Base-by-base conservation (phyloP, 2,329 filamentous ascomycete species). In the Fusarium redolens region DNA sequence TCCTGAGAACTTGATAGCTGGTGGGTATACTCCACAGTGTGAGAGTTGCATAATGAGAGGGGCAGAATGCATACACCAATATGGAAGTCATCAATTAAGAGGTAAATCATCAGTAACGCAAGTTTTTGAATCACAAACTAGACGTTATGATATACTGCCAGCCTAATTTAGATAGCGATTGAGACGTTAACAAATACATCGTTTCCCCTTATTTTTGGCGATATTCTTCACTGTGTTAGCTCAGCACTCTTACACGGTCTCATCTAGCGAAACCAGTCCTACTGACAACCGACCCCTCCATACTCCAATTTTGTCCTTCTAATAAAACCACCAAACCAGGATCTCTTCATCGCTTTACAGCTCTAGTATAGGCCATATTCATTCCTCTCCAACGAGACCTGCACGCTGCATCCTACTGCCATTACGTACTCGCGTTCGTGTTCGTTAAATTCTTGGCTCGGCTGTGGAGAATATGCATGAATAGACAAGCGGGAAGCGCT, bases 381-480 rank as follows among this genome's bases (percentile, higher is more conserved):
- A 30, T 64, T 35, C 37, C 37, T 47, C 41, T 28, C 48, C 37
- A 9, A 31, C 18, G 33, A 62, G 35, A n/a, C 25, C 20, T 45
- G 33, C 15, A 58, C 17, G 15, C 40, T 59, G 13, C 20, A 17
- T n/a, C 37, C 50, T 51, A 25, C 18, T 30, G 11, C 5, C 11
- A 20, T 20, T 28, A 30, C 65, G 69, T 65, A 61, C 56, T 73
- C 69, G 56, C 38, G 25, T 65, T 65, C 69, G 67, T 72, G 40
- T 73, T 73, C 62, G 61, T 58, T 58, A 59, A 59, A 52, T 71
- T 28, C 30, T 51, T 45, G 55, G 52, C n/a, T 59, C 54, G n/a
- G 43, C 44, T 57, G 72, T 70, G 72, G 68, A 67, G 67, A 77
- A 61, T 38, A 78, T 78, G 75, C 66, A 50, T 48, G 48, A 57